Evolutionary conservation across 2,329 filamentous ascomycete genomes (phyloP).

Genomic region (Apiospora sp.): DNA sequence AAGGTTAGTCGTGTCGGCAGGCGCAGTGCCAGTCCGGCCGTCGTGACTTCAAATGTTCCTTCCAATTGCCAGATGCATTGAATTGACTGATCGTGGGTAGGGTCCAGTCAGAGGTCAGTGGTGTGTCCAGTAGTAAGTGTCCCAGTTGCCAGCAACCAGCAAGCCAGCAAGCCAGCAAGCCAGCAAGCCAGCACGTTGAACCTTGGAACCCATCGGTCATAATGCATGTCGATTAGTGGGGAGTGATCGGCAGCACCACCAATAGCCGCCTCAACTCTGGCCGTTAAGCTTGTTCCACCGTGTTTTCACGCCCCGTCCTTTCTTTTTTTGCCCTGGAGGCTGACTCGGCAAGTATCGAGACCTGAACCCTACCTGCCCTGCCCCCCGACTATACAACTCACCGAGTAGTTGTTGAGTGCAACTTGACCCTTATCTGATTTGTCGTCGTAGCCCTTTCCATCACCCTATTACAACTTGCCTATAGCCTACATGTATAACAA

Average conservation of each 20-base stretch:
- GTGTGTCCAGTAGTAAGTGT: background rate
- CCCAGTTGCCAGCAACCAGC: no score
- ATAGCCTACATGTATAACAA: background rate
- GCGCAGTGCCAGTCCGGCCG: no score
- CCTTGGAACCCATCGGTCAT: slow-evolving; percentile 3
- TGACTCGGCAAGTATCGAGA: slow-evolving; percentile 11
- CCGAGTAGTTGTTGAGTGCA: background rate
- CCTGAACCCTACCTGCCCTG: background rate
- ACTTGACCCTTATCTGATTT: background rate
- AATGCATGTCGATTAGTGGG: slow-evolving; percentile 9
- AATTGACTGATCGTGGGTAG: background rate
- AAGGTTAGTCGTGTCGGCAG: background rate
- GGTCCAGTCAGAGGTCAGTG: background rate
- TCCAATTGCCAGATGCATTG: background rate
- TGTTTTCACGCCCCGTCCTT: background rate
- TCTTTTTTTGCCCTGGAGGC: background rate
- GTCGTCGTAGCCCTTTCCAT: background rate
- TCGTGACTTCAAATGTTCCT: background rate
- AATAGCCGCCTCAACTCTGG: background rate
- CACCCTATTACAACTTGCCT: background rate
- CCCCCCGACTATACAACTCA: background rate
- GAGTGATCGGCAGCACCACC: slow-evolving; percentile 15
- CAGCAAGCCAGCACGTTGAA: no score
- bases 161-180: no score
- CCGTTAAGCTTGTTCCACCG: slow-evolving; percentile 6